phyloP scores from a whole-genome alignment of 352 stramenopile species.

The Phytophthora boehmeriae region DNA sequence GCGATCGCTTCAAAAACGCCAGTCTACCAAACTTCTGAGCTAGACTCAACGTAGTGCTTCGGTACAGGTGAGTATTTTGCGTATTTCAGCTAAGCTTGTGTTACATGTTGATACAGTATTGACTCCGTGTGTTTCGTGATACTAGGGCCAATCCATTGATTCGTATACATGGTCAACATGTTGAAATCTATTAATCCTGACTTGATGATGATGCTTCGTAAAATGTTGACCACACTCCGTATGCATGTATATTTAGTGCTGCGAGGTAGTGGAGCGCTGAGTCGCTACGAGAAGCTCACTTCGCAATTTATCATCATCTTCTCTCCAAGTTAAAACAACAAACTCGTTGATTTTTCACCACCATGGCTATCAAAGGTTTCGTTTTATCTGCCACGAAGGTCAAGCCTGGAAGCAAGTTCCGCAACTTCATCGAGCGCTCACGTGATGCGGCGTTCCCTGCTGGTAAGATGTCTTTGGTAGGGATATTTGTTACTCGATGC shows the following conservation, averaged over 20 bases:
- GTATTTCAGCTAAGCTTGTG: background rate
- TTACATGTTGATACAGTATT: too few relatives aligned
- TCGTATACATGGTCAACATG: too few relatives aligned
- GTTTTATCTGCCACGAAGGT: constrained; percentile 14
- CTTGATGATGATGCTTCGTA: background rate
- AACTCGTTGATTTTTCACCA: background rate
- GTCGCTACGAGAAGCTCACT: constrained; percentile 3
- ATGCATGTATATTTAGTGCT: too few relatives aligned
- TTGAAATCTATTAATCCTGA: too few relatives aligned
- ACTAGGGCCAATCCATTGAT: too few relatives aligned
- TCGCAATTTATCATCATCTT: background rate
- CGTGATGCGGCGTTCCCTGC: constrained; percentile 22
- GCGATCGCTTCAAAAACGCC: constrained; percentile 36
- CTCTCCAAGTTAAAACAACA: background rate
- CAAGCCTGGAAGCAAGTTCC: constrained; percentile 28
- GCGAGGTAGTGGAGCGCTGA: too few relatives aligned
- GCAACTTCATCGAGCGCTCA: constrained; percentile 37
- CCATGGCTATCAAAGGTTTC: constrained; percentile 14
- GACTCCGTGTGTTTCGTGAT: too few relatives aligned
- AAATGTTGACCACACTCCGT: constrained; percentile 16
- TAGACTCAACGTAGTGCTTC: too few relatives aligned
- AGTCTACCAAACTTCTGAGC: constrained; percentile 4
- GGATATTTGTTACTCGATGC: background rate
- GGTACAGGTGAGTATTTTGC: too few relatives aligned
- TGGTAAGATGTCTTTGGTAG: constrained; percentile 16